A percentile compares a stretch with the other conserved stretches of the same genome.
phyloP scores from a whole-genome alignment of 2,329 filamentous ascomycete species.

The Fusarium pseudograminearum region DNA sequence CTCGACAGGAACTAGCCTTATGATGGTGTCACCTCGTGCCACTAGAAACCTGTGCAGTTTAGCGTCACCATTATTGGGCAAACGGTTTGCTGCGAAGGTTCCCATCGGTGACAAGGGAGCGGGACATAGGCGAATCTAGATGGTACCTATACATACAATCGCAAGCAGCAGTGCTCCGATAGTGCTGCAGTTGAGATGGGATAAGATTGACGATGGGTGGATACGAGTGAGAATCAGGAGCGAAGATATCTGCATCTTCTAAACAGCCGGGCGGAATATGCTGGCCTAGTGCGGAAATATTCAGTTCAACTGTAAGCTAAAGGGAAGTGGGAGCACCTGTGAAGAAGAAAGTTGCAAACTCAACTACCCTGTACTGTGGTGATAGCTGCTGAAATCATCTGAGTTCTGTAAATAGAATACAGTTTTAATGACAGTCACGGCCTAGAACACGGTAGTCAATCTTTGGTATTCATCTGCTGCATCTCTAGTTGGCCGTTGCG shows the following conservation, averaged over 20 bases:
- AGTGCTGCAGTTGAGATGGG: background rate
- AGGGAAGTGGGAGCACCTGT: background rate
- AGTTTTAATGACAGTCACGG: background rate
- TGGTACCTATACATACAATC: background rate
- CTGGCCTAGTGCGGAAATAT: conserved; percentile 1
- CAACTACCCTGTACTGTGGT: background rate
- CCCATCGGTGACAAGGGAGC: background rate
- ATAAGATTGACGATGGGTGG: conserved; percentile 17
- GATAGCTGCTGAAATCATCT: background rate
- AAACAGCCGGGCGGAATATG: conserved; percentile 3
- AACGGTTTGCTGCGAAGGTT: conserved; percentile 19
- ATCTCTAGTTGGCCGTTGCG: conserved; percentile 16
- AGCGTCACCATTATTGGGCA: conserved; percentile 4
- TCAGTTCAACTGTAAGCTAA: background rate
- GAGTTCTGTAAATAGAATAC: conserved; percentile 3
- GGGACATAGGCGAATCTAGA: background rate
- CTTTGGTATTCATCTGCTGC: conserved; percentile 6
- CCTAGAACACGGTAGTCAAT: conserved; percentile 6
- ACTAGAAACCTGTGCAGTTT: conserved; percentile 2
- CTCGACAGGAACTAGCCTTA: conserved; percentile 12
- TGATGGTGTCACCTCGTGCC: conserved; percentile 2
- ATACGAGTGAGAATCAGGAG: background rate
- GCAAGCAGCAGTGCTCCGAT: background rate
- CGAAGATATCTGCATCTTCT: conserved; percentile 5
- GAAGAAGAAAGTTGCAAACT: background rate